phyloP scores from a whole-genome alignment of 2,329 filamentous ascomycete genomes.

The Pyrenophora tritici-repentis region DNA sequence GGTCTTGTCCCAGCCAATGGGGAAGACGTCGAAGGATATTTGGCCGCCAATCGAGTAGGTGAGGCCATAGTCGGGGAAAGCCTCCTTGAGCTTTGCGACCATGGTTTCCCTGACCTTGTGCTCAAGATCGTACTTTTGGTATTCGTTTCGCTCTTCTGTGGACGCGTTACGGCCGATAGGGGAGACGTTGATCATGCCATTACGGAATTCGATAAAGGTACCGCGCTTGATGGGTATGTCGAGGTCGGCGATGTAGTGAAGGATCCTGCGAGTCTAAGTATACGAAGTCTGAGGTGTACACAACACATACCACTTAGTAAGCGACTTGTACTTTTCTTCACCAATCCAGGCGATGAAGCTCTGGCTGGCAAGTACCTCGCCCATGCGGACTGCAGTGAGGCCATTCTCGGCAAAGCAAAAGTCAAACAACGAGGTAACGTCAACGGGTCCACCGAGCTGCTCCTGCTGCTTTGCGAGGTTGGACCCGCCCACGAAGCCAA shows the following conservation, averaged over 20 bases:
- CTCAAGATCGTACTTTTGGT: constrained; percentile 77
- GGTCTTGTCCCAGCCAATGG: constrained; percentile 96
- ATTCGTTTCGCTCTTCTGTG: constrained; percentile 78
- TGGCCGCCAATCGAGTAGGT: constrained; percentile 97
- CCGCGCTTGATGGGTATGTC: constrained; percentile 82
- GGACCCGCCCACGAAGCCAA: constrained; percentile 91
- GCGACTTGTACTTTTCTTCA: constrained; percentile 80
- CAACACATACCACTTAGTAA: constrained; percentile 62
- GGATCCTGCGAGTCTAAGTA: constrained; percentile 49
- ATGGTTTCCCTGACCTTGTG: constrained; percentile 78
- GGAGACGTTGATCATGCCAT: constrained; percentile 87
- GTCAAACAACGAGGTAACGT: constrained; percentile 88
- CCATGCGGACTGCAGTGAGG: constrained; percentile 85
- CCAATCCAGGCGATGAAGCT: constrained; percentile 93
- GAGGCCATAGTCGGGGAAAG: constrained; percentile 81
- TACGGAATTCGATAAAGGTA: constrained; percentile 86
- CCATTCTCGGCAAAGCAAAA: constrained; percentile 98
- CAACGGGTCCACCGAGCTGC: constrained; percentile 73
- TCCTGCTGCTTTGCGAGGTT: constrained; percentile 95
- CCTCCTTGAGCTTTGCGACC: constrained; percentile 75
- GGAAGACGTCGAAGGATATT: constrained; percentile 98
- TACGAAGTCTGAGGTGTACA: not conserved
- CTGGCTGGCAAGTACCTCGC: constrained; percentile 73
- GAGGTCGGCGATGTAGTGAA: constrained; percentile 83
- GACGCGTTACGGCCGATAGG: constrained; percentile 87